Base-by-base conservation (phyloP, 192 early-diverging fungal genomes). In the Radiomyces spectabilis region DNA sequence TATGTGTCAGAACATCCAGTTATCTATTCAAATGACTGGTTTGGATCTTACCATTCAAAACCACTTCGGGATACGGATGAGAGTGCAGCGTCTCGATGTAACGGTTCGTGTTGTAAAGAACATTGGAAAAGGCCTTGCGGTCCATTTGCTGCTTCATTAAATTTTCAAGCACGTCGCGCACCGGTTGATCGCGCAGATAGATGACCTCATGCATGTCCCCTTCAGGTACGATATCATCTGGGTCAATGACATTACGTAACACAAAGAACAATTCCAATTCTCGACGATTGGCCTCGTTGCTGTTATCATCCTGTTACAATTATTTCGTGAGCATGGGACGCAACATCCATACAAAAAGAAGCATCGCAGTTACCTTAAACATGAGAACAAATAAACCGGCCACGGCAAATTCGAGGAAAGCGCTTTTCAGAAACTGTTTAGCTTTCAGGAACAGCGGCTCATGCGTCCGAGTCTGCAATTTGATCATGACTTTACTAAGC, bases 311-410 rank as follows among this genome's bases (percentile, higher is more conserved):
- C 68, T 71, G 12, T 69, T 66, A 41, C 59, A 42, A 40, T 10
- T 12, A 21, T 32, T 8, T 27, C 7, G 32, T 21, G 31, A 27
- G 9, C 22, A 32, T 16, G 1, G 39, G 21, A 26, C 22, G 4
- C 24, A 38, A 1, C 3, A 30, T 10, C 16, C 19, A 26, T 33
- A 40, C 15, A 42, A 39, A 29, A 37, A 26, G 25, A 41, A 30
- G 31, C 4, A 24, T 24, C 3, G n/a, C 8, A 35, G 16, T 18
- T 59, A 81, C 79, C 62, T 82, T 82, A 38, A 82, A 82, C 19
- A 82, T 70, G 15, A 82, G 62, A 1, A 82, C 75, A 68, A 82
- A 82, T n/a, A 82, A 63, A 10, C 80, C 80, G 47, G 72, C 74
- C 13, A 58, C 71, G 27, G 78, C 71, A 56, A 82, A 82, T 29